Percentiles rank a stretch among this genome's conserved stretches.
Conservation (phyloP, 2,329 filamentous ascomycete species). For the Cladosporium sp. region DNA sequence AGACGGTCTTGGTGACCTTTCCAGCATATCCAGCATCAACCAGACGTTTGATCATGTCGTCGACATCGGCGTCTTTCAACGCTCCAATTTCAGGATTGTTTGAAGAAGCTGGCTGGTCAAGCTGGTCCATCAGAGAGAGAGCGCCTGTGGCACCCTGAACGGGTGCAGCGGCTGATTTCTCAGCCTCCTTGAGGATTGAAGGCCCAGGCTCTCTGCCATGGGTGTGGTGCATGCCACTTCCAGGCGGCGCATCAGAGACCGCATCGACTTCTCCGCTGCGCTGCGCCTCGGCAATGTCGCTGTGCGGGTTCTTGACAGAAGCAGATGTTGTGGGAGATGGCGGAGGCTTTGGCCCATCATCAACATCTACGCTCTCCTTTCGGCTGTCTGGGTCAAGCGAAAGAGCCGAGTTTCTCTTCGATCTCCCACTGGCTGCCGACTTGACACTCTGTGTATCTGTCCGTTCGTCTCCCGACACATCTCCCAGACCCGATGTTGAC, state of each 20-base stretch:
- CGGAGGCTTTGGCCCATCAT: conserved; percentile 54
- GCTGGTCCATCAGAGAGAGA: conserved; percentile 28
- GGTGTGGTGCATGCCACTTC: conserved; percentile 54
- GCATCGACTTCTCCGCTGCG: conserved; percentile 88
- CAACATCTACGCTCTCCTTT: conserved; percentile 25
- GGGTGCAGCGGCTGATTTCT: conserved; percentile 35
- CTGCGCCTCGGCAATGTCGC: conserved; percentile 78
- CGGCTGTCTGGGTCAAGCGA: conserved; percentile 31
- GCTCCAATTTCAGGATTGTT: conserved; percentile 79
- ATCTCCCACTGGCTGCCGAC: conserved; percentile 63
- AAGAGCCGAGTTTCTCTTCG: conserved; percentile 33
- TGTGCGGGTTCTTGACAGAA: conserved; percentile 66
- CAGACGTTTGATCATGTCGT: conserved; percentile 94
- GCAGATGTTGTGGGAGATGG: conserved; percentile 85
- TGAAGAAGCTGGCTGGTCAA: conserved; percentile 43
- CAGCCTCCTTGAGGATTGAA: conserved; percentile 83
- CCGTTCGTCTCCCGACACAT: conserved; percentile 63
- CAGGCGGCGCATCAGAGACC: conserved; percentile 87
- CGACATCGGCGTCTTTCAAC: conserved; percentile 88
- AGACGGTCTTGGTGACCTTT: conserved; percentile 97
- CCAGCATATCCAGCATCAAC: conserved; percentile 93
- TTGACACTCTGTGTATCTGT: conserved; percentile 74
- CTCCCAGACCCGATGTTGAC: conserved; percentile 63
- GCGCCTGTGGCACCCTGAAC: conserved; percentile 35
- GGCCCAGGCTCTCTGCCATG: conserved; percentile 70